Conservation (phyloP, 2,329 filamentous ascomycete genomes). For the Trichoderma citrinoviride region DNA sequence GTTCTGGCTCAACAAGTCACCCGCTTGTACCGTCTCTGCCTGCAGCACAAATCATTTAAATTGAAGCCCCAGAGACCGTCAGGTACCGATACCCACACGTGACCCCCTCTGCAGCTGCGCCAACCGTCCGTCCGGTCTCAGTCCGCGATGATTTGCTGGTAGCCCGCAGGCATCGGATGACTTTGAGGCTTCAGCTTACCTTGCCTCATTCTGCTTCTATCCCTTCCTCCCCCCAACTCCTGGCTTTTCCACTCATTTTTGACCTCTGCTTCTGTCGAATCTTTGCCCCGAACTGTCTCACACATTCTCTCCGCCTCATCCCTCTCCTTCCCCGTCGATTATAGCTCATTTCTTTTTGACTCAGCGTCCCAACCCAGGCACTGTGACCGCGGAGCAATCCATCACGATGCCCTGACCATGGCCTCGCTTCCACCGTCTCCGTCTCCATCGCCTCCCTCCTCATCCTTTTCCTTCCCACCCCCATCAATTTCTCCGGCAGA, state of each 20-base stretch:
- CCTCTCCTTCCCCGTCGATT: not conserved
- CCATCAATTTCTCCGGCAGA: not conserved
- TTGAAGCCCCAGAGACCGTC: not conserved
- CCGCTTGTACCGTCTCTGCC: too few species aligned
- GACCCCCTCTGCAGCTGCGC: not conserved
- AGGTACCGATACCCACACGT: not conserved
- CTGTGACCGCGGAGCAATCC: not conserved
- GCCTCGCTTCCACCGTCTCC: not conserved
- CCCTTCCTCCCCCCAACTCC: not conserved
- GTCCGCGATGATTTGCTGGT: too few species aligned
- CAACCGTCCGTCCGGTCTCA: not conserved
- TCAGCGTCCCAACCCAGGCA: not conserved
- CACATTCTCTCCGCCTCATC: too few species aligned
- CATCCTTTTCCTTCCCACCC: not conserved
- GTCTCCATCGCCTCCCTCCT: not conserved
- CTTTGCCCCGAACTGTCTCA: not conserved
- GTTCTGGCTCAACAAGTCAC: too few species aligned
- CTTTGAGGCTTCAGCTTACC: not conserved
- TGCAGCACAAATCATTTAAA: not conserved
- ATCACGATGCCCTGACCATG: conserved; percentile 9
- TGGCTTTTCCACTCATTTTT: not conserved
- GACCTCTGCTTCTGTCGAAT: not conserved
- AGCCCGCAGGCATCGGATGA: not conserved
- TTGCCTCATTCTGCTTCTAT: not conserved
- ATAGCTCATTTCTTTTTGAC: not conserved